phyloP scores from a whole-genome alignment of 108 stramenopile genomes.

The Chaetoceros muelleri region DNA sequence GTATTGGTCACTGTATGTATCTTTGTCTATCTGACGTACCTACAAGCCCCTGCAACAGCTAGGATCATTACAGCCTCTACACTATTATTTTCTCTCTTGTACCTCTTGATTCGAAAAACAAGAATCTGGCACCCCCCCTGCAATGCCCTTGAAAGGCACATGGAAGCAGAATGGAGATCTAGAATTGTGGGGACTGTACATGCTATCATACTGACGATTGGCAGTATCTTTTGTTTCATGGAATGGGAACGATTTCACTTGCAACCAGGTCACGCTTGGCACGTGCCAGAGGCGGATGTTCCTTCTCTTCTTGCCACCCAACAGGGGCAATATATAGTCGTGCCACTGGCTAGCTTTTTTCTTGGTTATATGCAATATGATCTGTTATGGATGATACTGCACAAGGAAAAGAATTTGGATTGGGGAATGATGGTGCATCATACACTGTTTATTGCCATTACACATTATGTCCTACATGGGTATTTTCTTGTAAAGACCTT shows the following conservation, averaged over 20 bases:
- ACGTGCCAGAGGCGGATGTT: slow-evolving; percentile 1
- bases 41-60: not conserved
- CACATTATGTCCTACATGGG: slow-evolving; percentile 5
- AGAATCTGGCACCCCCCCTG: not conserved
- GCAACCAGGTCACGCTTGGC: slow-evolving; percentile 4
- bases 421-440: slow-evolving; percentile 7
- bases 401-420: slow-evolving; percentile 1
- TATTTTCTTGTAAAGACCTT: slow-evolving; percentile 9
- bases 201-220: not conserved
- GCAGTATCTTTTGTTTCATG: slow-evolving; percentile 9
- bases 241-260: slow-evolving; percentile 6
- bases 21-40: too few species aligned
- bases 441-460: slow-evolving; percentile 3
- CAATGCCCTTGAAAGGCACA: not conserved
- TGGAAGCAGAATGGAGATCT: slow-evolving; percentile 10
- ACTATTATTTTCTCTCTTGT: not conserved
- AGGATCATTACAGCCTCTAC: not conserved
- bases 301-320: not conserved
- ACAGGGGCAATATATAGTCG: not conserved
- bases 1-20: too few species aligned
- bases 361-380: slow-evolving; percentile 12
- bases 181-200: slow-evolving; percentile 7
- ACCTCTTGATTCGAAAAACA: not conserved
- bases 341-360: slow-evolving; percentile 3
- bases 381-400: slow-evolving; percentile 10